Evolutionary conservation across 2,329 filamentous ascomycete species (phyloP), one percentile per base, ranked within the genome.

Genomic region (Cercospora sojina): DNA sequence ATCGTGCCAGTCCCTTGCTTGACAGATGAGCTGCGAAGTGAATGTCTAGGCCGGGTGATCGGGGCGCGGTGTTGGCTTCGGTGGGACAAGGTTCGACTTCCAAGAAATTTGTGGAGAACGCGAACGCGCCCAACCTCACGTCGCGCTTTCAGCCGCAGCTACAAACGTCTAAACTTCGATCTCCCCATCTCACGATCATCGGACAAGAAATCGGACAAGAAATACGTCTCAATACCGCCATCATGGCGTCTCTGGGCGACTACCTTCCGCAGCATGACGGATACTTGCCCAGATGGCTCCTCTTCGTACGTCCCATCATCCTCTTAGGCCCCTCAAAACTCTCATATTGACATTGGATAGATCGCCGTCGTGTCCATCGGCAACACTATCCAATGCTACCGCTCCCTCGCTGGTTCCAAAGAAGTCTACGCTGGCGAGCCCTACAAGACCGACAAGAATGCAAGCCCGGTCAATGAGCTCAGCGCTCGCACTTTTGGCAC

Each of bases 371-470:
- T 96, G 65, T 92, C 94, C 31, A 84, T 95, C 66, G 90, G 87
- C 74, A 99, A 99, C 83, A 90, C 88, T 38, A 77, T 96, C 56
- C 93, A 97, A 83, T 88, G 91, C 76, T 96, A 96, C 80, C 75
- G 83, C 38, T 96, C 92, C 18, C 85, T 93, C 3, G 84, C 88
- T 78, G 96, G 91, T 81, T 93, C 93, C 7, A 88, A 89, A n/a
- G 90, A 92, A 78, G 87, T 98, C 76, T 99, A 98, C 83, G 87
- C 90, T 72, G 88, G 88, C 79, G 81, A 62, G 87, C 86, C 80
- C 66, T 78, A 43, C 76, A 58, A 10, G 61, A 57, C 65, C 68
- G 55, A 67, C 35, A 67, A 66, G 23, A 49, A 60, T 31, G 57
- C 71, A 79, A 78, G 9, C 74, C 84, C 78, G 79, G 86, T 92